phyloP scores from a whole-genome alignment of 352 stramenopile species.

The Phytophthora citricola region DNA sequence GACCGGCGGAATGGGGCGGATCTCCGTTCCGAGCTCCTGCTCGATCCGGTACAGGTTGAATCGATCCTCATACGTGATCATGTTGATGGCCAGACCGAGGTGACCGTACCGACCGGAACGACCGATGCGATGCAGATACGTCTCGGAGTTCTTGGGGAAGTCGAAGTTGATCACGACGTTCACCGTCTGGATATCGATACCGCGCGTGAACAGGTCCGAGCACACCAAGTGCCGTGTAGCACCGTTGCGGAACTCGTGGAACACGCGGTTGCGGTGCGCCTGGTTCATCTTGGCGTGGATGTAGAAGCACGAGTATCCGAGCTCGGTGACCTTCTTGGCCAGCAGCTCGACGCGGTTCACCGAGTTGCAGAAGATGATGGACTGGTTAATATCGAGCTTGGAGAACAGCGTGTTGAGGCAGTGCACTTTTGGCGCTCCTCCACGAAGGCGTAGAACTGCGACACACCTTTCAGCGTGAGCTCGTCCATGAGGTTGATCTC shows the following conservation, averaged over 20 bases:
- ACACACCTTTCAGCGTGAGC: conserved; percentile 98
- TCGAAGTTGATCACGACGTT: conserved; percentile 99
- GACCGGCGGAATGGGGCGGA: conserved; percentile 97
- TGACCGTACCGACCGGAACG: conserved; percentile 98
- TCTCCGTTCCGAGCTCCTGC: conserved; percentile 99
- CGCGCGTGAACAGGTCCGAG: conserved; percentile 98
- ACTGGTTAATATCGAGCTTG: conserved; percentile 99
- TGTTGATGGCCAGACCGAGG: conserved; percentile 99
- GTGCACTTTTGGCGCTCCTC: conserved; percentile 99
- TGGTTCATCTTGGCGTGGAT: conserved; percentile 99
- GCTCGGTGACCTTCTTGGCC: conserved; percentile 99
- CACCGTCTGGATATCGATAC: conserved; percentile 99
- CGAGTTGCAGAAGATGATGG: conserved; percentile 99
- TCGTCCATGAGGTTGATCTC: conserved; percentile 99
- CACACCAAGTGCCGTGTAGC: conserved; percentile 98
- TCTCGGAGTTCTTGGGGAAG: conserved; percentile 99
- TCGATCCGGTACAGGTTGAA: conserved; percentile 98
- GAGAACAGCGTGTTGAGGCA: conserved; percentile 99
- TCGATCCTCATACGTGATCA: conserved; percentile 99
- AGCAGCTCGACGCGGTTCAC: conserved; percentile 99
- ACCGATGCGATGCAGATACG: conserved; percentile 99
- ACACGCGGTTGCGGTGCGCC: conserved; percentile 98
- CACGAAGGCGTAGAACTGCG: conserved; percentile 99
- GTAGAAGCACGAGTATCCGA: conserved; percentile 99
- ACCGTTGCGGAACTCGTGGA: conserved; percentile 99